Percentiles rank a stretch among this genome's conserved stretches.
Evolutionary conservation across 345 rosid species (phyloP).

Genomic region (Hibiscus trionum): DNA sequence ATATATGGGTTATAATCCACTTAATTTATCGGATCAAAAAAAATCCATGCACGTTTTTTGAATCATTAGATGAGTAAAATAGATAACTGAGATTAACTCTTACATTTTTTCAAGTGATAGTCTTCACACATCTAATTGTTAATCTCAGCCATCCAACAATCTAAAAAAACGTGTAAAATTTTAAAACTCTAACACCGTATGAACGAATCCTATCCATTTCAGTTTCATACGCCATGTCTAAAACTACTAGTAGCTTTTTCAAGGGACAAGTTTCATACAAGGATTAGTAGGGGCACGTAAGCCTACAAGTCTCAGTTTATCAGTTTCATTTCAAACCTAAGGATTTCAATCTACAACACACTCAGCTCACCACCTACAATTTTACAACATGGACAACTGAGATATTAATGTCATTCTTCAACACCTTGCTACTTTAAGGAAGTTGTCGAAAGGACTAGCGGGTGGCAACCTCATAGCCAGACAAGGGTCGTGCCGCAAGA

Average conservation of each 20-base stretch:
- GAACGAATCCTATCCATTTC: too few relatives aligned
- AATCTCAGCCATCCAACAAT: too few relatives aligned
- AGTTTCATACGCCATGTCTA: background rate
- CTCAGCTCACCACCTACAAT: slow-evolving; percentile 14
- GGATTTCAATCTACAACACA: slow-evolving; percentile 1
- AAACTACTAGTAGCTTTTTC: background rate
- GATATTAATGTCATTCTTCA: slow-evolving; percentile 5
- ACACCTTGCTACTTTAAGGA: slow-evolving; percentile 82
- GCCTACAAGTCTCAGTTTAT: background rate
- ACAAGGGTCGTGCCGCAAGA: slow-evolving; percentile 32
- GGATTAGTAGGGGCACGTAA: background rate
- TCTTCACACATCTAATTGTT: too few relatives aligned
- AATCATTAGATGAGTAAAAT: too few relatives aligned
- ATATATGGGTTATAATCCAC: too few relatives aligned
- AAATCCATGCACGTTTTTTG: too few relatives aligned
- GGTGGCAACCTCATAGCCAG: slow-evolving; percentile 75
- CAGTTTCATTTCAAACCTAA: slow-evolving; percentile 2
- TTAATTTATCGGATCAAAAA: too few relatives aligned
- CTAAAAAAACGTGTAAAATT: too few relatives aligned
- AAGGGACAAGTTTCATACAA: background rate
- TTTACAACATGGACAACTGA: slow-evolving; percentile 13
- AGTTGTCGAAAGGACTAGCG: slow-evolving; percentile 89
- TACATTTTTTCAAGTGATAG: too few relatives aligned
- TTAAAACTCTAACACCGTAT: too few relatives aligned
- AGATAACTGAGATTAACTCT: too few relatives aligned